Base-by-base conservation (phyloP, 805 yeast genomes). In the Lachancea waltii region DNA sequence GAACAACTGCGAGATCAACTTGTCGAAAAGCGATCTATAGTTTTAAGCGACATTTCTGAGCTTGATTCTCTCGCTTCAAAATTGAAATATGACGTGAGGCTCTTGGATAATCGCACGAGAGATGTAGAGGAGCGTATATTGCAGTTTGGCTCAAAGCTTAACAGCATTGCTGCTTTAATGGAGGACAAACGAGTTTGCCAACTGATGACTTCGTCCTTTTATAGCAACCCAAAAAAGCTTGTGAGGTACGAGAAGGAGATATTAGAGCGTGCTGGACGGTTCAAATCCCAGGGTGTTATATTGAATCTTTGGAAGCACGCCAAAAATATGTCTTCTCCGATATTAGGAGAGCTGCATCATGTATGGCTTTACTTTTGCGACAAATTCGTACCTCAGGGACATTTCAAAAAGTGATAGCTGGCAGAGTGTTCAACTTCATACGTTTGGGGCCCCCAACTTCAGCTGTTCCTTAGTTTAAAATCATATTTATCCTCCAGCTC, bases 81-180 rank as follows among this genome's bases (percentile, higher is more conserved):
- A 44, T 55, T 83, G 35, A 74, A 76, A 47, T 83, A 83, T 54
- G 90, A 83, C 51, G 63, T 78, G 31, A 60, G 82, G 15, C 62
- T 79, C 29, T 56, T 83, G 21, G 70, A 70, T 22, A 70, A 73
- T 16, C 77, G 81, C 47, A 70, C 83, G 33, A 69, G 74, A 30
- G 92, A 83, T 48, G 79, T 81, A 6, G 84, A 79, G 48, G 79
- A 77, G 19, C 69, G 78, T 31, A 68, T 76, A 39, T 62, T 67
- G 32, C 54, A 67, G 25, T 74, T 75, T 56, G 61, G 60, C 31
- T 27, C 38, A 2, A 59, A 58, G 33, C 20, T 59, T 19, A 40
- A 36, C 3, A 41, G 47, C 3, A 43, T 57, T 29, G 36, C 33
- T 2, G 20, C 26, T 28, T 18, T 34, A n/a, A 16, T 38, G 25